Conservation (phyloP, 805 yeast genomes). For the Starmerella ratchasimensis region DNA sequence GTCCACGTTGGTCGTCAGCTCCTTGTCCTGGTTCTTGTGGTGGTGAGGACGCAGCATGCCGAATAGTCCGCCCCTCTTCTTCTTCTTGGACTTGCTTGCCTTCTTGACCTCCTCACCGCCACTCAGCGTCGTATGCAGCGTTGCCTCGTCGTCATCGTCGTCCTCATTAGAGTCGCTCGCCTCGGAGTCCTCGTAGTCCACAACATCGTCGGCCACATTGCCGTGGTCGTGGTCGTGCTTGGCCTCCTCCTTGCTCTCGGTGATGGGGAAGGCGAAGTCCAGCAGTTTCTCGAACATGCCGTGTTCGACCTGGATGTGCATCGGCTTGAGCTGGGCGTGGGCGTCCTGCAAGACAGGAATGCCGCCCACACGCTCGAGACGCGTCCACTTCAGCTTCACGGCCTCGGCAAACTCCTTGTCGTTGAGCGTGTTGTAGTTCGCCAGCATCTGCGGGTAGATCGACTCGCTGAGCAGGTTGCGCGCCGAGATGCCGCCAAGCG, state of each 20-base stretch:
- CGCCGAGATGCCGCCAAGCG: constrained; percentile 51
- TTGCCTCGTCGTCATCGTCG: no score
- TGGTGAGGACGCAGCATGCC: background rate
- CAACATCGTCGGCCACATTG: constrained; percentile 8
- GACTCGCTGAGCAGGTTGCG: constrained; percentile 47
- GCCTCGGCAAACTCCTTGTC: constrained; percentile 20
- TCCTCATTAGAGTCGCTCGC: constrained; percentile 4
- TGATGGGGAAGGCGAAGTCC: constrained; percentile 54
- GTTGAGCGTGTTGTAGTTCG: constrained; percentile 30
- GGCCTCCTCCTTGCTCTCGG: constrained; percentile 19
- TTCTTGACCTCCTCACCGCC: no score
- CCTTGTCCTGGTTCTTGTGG: background rate
- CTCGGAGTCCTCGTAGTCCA: constrained; percentile 4
- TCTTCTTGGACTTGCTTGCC: background rate
- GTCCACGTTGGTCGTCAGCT: constrained; percentile 22
- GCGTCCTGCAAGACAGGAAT: constrained; percentile 63
- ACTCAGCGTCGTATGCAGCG: background rate
- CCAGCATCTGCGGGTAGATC: constrained; percentile 55
- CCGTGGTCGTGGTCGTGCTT: constrained; percentile 7
- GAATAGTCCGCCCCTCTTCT: background rate
- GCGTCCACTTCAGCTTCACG: constrained; percentile 51
- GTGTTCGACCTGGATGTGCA: constrained; percentile 62
- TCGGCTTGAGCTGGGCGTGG: constrained; percentile 46
- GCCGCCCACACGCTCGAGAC: constrained; percentile 80
- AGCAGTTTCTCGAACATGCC: constrained; percentile 48